These are phyloP conservation scores for Penicillium sp. DNA, from an alignment of 2,329 filamentous ascomycete genomes.

Conservation along the genomic window DNA sequence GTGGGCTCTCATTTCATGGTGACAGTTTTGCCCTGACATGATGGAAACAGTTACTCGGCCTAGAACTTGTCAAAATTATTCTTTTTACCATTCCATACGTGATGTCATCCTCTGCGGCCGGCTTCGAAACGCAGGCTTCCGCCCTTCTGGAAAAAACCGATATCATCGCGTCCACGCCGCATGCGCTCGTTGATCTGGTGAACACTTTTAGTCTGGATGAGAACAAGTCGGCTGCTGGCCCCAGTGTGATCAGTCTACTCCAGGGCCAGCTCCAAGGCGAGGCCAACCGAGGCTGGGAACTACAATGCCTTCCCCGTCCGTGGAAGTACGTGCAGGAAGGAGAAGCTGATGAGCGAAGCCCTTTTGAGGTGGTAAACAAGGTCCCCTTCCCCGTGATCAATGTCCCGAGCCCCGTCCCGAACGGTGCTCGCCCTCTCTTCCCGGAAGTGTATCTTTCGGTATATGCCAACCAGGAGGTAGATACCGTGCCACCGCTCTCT, in stretches of 20 bases:
- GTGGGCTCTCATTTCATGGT: conserved; percentile 33
- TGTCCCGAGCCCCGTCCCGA: conserved; percentile 71
- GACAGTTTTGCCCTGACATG: conserved; percentile 7
- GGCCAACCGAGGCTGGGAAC: conserved; percentile 68
- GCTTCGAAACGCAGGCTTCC: conserved; percentile 69
- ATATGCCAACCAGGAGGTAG: conserved; percentile 79
- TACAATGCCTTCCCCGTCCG: conserved; percentile 61
- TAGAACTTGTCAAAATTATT: conserved; percentile 95
- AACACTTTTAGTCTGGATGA: conserved; percentile 71
- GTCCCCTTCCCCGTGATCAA: conserved; percentile 73
- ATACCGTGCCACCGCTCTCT: conserved; percentile 76
- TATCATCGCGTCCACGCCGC: conserved; percentile 84
- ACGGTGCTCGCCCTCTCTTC: conserved; percentile 74
- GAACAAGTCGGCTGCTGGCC: conserved; percentile 60
- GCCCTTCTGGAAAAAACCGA: conserved; percentile 90
- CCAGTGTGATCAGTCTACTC: conserved; percentile 74
- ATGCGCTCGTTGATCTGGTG: conserved; percentile 78
- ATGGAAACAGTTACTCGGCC: conserved; percentile 53
- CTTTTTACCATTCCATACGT: conserved; percentile 90
- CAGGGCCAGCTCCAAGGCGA: conserved; percentile 84
- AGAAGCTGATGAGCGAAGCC: conserved; percentile 53
- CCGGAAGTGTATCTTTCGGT: conserved; percentile 94
- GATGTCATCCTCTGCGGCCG: conserved; percentile 68
- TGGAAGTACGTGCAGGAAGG: conserved; percentile 46
- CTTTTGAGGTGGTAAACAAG: conserved; percentile 60